A percentile compares a stretch with the other conserved stretches of the same genome.
Evolutionary conservation across 129 eudicot genomes (phyloP).

Genomic region (Tagetes patula): DNA sequence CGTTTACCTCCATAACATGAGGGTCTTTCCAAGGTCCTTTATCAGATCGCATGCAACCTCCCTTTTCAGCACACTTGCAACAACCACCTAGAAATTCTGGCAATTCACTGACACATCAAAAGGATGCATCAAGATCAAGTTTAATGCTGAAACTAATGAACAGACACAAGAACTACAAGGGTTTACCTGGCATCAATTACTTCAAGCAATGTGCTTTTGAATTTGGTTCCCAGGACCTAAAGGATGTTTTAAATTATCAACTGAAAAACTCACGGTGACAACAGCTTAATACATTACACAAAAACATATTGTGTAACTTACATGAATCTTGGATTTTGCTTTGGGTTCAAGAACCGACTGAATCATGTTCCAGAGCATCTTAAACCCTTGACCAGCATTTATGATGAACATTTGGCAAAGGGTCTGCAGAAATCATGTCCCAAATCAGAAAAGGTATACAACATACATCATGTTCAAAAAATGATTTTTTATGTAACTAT

Average conservation of each 20-base stretch:
- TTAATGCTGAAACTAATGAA: not conserved
- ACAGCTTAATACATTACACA: conserved; percentile 2
- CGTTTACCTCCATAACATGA: conserved; percentile 48
- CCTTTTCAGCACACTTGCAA: conserved; percentile 65
- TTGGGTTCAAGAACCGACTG: conserved; percentile 71
- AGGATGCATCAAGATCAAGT: conserved; percentile 15
- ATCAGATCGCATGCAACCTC: conserved; percentile 71
- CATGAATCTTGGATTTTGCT: conserved; percentile 78
- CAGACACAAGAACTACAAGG: not conserved
- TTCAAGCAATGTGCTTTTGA: conserved; percentile 69
- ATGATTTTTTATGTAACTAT: not conserved
- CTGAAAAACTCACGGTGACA: not conserved
- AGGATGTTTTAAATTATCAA: conserved; percentile 15
- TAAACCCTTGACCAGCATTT: conserved; percentile 81
- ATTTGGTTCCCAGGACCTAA: conserved; percentile 78
- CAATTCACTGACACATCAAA: conserved; percentile 48
- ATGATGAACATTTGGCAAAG: conserved; percentile 73
- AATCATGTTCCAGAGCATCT: conserved; percentile 65
- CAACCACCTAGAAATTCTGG: conserved; percentile 86
- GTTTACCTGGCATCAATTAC: conserved; percentile 72
- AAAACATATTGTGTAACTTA: conserved; percentile 25
- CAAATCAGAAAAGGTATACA: not conserved
- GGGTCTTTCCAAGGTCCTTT: conserved; percentile 91
- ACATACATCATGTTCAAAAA: not conserved
- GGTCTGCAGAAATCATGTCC: conserved; percentile 48